These are phyloP conservation scores for Pleurotus giganteus DNA, from an alignment of 768 basidiomycete species.

Conservation along the genomic window DNA sequence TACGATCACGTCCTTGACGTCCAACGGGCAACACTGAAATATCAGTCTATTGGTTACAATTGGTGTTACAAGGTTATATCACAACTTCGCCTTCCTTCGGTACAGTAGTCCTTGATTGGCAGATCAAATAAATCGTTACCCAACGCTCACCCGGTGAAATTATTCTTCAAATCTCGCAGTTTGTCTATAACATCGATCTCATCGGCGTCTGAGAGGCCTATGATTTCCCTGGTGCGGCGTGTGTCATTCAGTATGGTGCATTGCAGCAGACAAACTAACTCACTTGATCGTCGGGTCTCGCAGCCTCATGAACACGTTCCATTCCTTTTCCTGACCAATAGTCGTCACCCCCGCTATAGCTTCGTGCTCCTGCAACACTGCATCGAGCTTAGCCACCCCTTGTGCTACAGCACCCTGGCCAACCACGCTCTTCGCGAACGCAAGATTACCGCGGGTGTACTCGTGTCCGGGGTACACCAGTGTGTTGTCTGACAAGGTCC, in stretches of 20 bases:
- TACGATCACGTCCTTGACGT: too few species aligned
- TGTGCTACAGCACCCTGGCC: constrained; percentile 46
- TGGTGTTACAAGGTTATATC: not conserved
- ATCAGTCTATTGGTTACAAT: not conserved
- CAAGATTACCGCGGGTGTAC: constrained; percentile 74
- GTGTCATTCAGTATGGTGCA: not conserved
- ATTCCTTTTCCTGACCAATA: constrained; percentile 89
- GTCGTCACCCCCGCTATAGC: constrained; percentile 81
- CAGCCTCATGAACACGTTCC: constrained; percentile 95
- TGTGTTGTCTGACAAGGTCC: constrained; percentile 74
- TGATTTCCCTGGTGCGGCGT: constrained; percentile 45
- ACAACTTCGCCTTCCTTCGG: not conserved
- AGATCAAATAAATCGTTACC: not conserved
- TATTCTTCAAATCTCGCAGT: constrained; percentile 84
- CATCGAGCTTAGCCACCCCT: constrained; percentile 50
- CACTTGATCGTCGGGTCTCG: constrained; percentile 61
- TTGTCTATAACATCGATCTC: constrained; percentile 67
- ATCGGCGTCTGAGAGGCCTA: constrained; percentile 37
- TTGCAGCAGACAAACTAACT: constrained; percentile 20
- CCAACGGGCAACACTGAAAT: too few species aligned
- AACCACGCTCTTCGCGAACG: constrained; percentile 68
- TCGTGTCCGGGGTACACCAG: constrained; percentile 90
- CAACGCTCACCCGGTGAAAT: constrained; percentile 58
- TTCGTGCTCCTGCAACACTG: constrained; percentile 55
- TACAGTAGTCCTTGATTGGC: not conserved